phyloP scores from a whole-genome alignment of 2,329 filamentous ascomycete species.

The Fusarium sp. region DNA sequence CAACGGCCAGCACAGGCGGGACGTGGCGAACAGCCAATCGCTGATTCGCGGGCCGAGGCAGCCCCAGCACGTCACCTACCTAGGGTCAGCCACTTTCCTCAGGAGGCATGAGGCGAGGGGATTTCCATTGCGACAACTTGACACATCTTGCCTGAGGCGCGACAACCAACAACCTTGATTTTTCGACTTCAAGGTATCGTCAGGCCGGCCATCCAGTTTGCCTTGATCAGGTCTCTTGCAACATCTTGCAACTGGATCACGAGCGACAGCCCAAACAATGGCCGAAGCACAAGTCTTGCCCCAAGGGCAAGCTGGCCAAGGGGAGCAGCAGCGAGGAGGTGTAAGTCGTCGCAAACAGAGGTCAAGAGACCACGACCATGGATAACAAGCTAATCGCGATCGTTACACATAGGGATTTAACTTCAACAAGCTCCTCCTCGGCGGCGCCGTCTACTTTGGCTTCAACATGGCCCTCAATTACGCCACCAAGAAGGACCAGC shows the following conservation, averaged over 20 bases:
- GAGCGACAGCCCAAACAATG: slow-evolving; percentile 35
- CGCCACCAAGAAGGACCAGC: slow-evolving; percentile 58
- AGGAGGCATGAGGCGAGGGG: slow-evolving; percentile 29
- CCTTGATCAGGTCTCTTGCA: slow-evolving; percentile 4
- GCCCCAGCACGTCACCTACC: slow-evolving; percentile 29
- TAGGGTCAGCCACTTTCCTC: background rate
- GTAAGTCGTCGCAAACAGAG: slow-evolving; percentile 39
- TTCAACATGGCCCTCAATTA: slow-evolving; percentile 66
- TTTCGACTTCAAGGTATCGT: slow-evolving; percentile 19
- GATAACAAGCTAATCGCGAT: slow-evolving; percentile 19
- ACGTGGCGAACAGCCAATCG: slow-evolving; percentile 25
- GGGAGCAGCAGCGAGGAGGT: slow-evolving; percentile 39
- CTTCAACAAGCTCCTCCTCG: slow-evolving; percentile 59
- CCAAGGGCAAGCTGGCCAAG: slow-evolving; percentile 39
- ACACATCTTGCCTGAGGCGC: slow-evolving; percentile 20
- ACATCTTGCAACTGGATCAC: slow-evolving; percentile 4
- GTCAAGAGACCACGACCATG: background rate
- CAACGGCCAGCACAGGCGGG: slow-evolving; percentile 28
- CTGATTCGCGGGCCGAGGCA: slow-evolving; percentile 23
- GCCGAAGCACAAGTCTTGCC: slow-evolving; percentile 41
- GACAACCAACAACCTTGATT: slow-evolving; percentile 30
- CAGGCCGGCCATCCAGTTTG: slow-evolving; percentile 3
- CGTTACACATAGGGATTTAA: slow-evolving; percentile 45
- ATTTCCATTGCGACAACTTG: slow-evolving; percentile 28
- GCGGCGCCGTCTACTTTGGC: slow-evolving; percentile 64